Conservation (phyloP, 2,329 filamentous ascomycete genomes). For the Exophiala calicioides region DNA sequence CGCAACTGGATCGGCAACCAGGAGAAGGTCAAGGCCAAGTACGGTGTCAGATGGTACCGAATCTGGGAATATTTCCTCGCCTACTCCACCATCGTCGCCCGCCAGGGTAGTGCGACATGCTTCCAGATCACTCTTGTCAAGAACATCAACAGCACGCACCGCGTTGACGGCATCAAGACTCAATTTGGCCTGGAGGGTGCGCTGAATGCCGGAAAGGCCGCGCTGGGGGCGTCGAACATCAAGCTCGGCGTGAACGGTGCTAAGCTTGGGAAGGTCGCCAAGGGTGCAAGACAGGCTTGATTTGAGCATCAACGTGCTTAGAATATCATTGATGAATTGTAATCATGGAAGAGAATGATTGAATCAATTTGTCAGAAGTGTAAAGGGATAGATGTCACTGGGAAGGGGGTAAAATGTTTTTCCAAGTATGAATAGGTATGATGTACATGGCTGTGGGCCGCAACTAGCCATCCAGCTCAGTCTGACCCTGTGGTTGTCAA, state of each 20-base stretch:
- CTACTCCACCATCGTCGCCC: conserved; percentile 78
- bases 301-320: too few relatives aligned
- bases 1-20: conserved; percentile 95
- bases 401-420: too few relatives aligned
- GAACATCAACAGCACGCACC: conserved; percentile 85
- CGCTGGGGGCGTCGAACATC: conserved; percentile 8
- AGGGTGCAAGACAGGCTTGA: too few relatives aligned
- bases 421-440: too few relatives aligned
- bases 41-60: conserved; percentile 92
- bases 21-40: conserved; percentile 92
- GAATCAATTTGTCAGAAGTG: too few relatives aligned
- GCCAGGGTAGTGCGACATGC: conserved; percentile 81
- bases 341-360: background rate
- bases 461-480: too few relatives aligned
- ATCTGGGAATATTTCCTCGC: conserved; percentile 93
- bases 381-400: too few relatives aligned
- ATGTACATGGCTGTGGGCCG: too few relatives aligned
- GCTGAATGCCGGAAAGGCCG: conserved; percentile 52
- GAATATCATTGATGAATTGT: too few relatives aligned
- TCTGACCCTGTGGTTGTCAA: too few relatives aligned
- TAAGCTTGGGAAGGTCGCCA: conserved; percentile 6
- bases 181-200: conserved; percentile 72
- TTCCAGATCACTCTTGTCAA: conserved; percentile 86
- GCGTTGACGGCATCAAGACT: conserved; percentile 69
- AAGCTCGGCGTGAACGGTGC: conserved; percentile 12